These are phyloP conservation scores for Fusarium newnesense DNA, from an alignment of 2,329 filamentous ascomycete species.

Conservation along the genomic window DNA sequence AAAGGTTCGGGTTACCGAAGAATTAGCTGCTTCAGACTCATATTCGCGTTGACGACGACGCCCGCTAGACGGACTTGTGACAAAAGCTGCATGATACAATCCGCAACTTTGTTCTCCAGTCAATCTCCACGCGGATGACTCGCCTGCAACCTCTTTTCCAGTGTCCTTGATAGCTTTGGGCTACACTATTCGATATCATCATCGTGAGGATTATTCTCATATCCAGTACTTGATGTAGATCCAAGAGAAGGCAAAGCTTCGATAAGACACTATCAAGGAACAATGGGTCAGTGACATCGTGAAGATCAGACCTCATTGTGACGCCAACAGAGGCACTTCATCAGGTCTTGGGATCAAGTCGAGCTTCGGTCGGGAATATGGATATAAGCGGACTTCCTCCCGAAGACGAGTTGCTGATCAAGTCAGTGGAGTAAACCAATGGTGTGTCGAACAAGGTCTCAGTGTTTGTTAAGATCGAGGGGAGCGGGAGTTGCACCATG, in stretches of 20 bases:
- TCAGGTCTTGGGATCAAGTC: neutral
- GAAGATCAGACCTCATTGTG: neutral
- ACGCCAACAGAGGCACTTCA: neutral
- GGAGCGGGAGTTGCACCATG: neutral
- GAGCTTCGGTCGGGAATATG: neutral
- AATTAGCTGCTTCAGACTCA: neutral
- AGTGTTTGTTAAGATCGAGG: neutral
- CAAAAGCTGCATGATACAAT: neutral
- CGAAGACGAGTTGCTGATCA: neutral
- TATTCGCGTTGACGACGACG: constrained; percentile 1
- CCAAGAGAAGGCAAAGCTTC: neutral
- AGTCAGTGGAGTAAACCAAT: neutral
- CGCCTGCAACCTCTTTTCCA: neutral
- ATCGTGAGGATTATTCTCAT: neutral
- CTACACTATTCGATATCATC: neutral
- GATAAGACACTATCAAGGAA: neutral
- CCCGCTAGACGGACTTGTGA: neutral
- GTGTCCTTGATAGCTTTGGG: too few relatives aligned
- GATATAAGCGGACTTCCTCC: neutral
- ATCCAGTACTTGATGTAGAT: neutral
- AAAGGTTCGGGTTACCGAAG: neutral
- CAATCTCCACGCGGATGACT: neutral
- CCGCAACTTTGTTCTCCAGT: neutral
- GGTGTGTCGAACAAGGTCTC: neutral
- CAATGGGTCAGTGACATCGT: neutral